Conservation (phyloP, 345 rosid genomes). For the Durio zibethinus region DNA sequence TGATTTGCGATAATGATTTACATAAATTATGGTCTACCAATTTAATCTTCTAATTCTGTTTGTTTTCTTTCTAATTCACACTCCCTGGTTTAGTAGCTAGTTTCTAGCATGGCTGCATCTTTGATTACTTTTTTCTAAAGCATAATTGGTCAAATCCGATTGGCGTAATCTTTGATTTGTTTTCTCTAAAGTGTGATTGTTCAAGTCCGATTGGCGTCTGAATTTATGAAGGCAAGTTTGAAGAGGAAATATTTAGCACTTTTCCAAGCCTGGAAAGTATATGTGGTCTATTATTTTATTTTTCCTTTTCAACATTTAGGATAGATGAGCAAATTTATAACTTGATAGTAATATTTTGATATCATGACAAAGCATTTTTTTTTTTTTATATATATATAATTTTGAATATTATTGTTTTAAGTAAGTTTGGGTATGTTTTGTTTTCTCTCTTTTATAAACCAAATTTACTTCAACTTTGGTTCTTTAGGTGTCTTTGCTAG, state of each 20-base stretch:
- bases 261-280: neutral
- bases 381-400: neutral
- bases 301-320: neutral
- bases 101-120: neutral
- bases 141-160: neutral
- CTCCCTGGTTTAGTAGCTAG: neutral
- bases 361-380: neutral
- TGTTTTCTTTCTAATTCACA: neutral
- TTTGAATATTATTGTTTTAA: neutral
- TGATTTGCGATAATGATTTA: neutral
- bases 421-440: neutral
- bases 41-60: neutral
- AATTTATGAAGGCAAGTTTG: neutral
- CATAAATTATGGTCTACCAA: neutral
- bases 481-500: neutral
- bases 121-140: neutral
- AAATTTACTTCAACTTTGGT: slow-evolving; percentile 1
- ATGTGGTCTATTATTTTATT: neutral
- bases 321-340: neutral
- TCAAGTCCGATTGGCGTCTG: neutral
- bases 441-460: neutral
- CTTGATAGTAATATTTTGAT: neutral
- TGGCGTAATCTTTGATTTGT: neutral
- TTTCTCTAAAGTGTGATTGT: neutral
- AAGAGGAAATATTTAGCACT: neutral